A percentile compares a stretch with the other conserved stretches of the same genome.
Evolutionary conservation across 2,329 filamentous ascomycete species (phyloP).

Genomic region (Sphaerulina populicola): DNA sequence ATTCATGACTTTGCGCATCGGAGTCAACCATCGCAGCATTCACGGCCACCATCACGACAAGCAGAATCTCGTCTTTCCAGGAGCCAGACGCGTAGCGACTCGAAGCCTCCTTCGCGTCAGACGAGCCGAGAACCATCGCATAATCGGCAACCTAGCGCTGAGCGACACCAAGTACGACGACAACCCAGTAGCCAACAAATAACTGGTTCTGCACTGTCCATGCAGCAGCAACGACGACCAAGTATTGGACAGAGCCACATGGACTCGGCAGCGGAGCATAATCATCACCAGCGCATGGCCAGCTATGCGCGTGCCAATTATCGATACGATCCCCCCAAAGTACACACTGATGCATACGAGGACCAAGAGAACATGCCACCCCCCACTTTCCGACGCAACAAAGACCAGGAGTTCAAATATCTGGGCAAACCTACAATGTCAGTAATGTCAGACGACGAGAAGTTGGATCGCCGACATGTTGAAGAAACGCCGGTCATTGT

Average conservation of each 20-base stretch:
- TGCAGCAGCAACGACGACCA: slow-evolving; percentile 16
- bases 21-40: slow-evolving; percentile 21
- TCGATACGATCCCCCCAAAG: slow-evolving; percentile 41
- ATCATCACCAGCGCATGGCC: slow-evolving; percentile 34
- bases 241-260: slow-evolving; percentile 23
- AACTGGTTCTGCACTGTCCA: slow-evolving; percentile 1
- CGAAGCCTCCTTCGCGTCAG: slow-evolving; percentile 27
- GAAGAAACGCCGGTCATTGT: slow-evolving; percentile 36
- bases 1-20: slow-evolving; percentile 32
- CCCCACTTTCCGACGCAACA: slow-evolving; percentile 57
- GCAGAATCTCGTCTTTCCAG: slow-evolving; percentile 22
- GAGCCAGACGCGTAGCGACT: slow-evolving; percentile 25
- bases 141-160: slow-evolving; percentile 28
- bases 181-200: slow-evolving; percentile 23
- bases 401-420: slow-evolving; percentile 47
- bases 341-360: slow-evolving; percentile 53
- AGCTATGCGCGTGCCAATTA: slow-evolving; percentile 38
- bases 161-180: slow-evolving; percentile 22
- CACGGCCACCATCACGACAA: slow-evolving; percentile 24
- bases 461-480: slow-evolving; percentile 35
- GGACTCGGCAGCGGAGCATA: slow-evolving; percentile 20
- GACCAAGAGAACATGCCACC: slow-evolving; percentile 82
- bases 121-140: slow-evolving; percentile 23
- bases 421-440: slow-evolving; percentile 51
- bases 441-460: slow-evolving; percentile 42